Conservation (phyloP, 78 protist genomes). For the Dictyostelium purpureum region DNA sequence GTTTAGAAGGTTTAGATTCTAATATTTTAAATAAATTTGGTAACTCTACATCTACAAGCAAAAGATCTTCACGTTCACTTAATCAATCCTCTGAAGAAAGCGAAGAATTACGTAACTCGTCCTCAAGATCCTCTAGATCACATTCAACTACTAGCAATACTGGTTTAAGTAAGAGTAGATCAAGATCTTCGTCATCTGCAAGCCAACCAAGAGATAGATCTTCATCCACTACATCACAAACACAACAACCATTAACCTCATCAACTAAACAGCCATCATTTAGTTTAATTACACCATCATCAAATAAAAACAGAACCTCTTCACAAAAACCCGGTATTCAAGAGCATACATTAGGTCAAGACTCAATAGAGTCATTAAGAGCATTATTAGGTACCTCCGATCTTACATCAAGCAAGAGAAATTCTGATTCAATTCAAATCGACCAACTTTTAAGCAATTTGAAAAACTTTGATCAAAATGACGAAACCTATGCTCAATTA, state of each 20-base stretch:
- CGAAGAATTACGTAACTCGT: not conserved
- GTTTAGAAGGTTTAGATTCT: conserved; percentile 58
- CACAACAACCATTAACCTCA: not conserved
- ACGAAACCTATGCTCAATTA: not conserved
- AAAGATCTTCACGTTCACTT: not conserved
- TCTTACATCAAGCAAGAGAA: not conserved
- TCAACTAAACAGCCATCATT: not conserved
- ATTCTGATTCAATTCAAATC: conserved; percentile 28
- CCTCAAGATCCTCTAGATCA: conserved; percentile 6
- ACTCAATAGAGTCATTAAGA: conserved; percentile 27
- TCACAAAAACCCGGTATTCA: not conserved
- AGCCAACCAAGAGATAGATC: not conserved
- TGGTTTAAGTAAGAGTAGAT: not conserved
- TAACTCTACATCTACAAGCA: not conserved
- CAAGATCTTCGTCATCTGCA: not conserved
- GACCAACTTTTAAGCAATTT: conserved; percentile 46
- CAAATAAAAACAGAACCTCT: not conserved
- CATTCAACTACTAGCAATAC: not conserved
- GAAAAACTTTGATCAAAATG: conserved; percentile 4
- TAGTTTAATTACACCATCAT: not conserved
- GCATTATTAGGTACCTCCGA: conserved; percentile 22
- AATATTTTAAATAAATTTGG: conserved; percentile 9
- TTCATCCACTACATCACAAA: not conserved
- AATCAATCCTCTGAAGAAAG: not conserved
- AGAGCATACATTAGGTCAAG: not conserved